phyloP scores from a whole-genome alignment of 83 land plant species.

The Thuja plicata region DNA sequence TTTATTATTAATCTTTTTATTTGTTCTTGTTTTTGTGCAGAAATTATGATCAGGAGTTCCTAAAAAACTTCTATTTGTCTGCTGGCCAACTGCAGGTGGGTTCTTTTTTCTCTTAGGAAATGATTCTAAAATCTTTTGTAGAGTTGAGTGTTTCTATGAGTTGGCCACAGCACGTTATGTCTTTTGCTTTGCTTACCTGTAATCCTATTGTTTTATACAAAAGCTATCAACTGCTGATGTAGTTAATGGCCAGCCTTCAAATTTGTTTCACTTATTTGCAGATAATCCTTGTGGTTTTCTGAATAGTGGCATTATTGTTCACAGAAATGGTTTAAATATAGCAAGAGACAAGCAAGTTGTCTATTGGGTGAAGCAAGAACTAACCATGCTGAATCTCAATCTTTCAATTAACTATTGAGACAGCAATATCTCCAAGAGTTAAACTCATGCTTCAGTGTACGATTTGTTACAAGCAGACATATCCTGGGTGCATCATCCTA shows the following conservation, averaged over 20 bases:
- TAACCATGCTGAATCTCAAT: not conserved
- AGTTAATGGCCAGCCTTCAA: not conserved
- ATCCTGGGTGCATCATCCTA: not conserved
- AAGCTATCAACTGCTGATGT: not conserved
- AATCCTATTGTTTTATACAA: not conserved
- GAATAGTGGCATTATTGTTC: not conserved
- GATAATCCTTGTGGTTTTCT: not conserved
- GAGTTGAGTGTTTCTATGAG: not conserved
- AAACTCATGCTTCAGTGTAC: not conserved
- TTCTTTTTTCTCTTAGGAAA: not conserved
- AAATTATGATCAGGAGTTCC: slow-evolving; percentile 78
- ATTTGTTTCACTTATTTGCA: not conserved
- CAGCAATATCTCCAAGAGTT: not conserved
- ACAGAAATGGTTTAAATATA: not conserved
- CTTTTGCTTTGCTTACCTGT: not conserved
- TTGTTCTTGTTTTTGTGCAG: slow-evolving; percentile 35
- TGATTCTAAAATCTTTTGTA: not conserved
- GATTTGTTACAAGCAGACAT: not conserved
- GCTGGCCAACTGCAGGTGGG: slow-evolving; percentile 79
- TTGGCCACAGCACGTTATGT: not conserved
- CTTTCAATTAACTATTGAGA: not conserved
- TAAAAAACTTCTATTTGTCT: slow-evolving; percentile 84
- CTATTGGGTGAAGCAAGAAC: not conserved
- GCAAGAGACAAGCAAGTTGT: not conserved
- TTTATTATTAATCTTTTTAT: not conserved